Percentiles rank a stretch among this genome's conserved stretches.
Conservation (phyloP, 768 basidiomycete genomes). For the Stropharia rugosoannulata region DNA sequence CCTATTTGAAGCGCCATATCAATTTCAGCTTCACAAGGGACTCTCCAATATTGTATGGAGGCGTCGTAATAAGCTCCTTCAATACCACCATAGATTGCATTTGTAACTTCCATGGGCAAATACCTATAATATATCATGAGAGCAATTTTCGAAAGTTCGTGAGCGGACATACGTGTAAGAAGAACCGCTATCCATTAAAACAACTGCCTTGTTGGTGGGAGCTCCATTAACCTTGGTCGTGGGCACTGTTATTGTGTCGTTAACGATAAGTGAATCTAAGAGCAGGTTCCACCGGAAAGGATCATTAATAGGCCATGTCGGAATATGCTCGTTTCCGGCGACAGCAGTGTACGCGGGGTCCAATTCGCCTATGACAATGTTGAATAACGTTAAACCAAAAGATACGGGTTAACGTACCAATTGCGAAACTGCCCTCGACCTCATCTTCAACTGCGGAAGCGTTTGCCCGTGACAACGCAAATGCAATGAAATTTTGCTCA, state of each 20-base stretch:
- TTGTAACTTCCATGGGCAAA: slow-evolving; percentile 59
- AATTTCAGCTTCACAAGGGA: slow-evolving; percentile 75
- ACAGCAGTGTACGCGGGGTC: slow-evolving; percentile 64
- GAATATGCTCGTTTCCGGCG: slow-evolving; percentile 53
- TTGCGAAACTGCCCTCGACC: slow-evolving; percentile 67
- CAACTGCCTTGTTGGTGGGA: slow-evolving; percentile 70
- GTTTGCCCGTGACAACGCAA: slow-evolving; percentile 64
- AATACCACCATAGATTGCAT: slow-evolving; percentile 68
- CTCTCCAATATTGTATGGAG: slow-evolving; percentile 57
- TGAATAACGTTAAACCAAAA: background rate
- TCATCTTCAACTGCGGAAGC: slow-evolving; percentile 42
- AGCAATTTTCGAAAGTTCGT: background rate
- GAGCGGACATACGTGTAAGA: slow-evolving; percentile 64
- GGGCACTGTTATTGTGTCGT: slow-evolving; percentile 48
- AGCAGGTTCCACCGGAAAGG: slow-evolving; percentile 79
- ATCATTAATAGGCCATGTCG: slow-evolving; percentile 67
- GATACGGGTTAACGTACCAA: slow-evolving; percentile 42
- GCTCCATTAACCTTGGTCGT: slow-evolving; percentile 54
- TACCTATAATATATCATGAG: slow-evolving; percentile 46
- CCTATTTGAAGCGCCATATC: slow-evolving; percentile 78
- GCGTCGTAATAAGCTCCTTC: slow-evolving; percentile 61
- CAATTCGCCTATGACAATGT: slow-evolving; percentile 51
- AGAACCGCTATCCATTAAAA: slow-evolving; percentile 78
- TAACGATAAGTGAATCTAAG: slow-evolving; percentile 69
- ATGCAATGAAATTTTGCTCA: slow-evolving; percentile 80